A percentile compares a stretch with the other conserved stretches of the same genome.
Evolutionary conservation across 2,329 filamentous ascomycete species (phyloP).

Genomic region (Phialophora macrospora): DNA sequence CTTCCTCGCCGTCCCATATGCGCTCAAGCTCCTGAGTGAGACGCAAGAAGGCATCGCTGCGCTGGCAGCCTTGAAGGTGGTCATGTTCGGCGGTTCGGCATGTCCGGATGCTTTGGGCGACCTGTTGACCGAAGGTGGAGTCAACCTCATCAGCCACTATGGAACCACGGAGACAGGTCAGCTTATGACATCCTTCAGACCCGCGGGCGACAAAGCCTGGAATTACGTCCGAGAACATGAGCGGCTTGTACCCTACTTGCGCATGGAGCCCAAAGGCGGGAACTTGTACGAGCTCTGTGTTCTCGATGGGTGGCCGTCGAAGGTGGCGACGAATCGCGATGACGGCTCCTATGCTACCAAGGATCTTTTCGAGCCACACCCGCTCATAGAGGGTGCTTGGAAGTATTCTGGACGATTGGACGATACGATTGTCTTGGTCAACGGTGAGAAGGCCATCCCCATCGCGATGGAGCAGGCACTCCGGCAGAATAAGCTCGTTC

Average conservation of each 20-base stretch:
- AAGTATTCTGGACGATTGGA: slow-evolving; percentile 54
- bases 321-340: slow-evolving; percentile 50
- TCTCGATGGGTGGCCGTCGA: slow-evolving; percentile 47
- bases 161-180: slow-evolving; percentile 64
- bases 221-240: slow-evolving; percentile 60
- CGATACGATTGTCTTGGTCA: slow-evolving; percentile 55
- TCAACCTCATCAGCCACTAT: slow-evolving; percentile 63
- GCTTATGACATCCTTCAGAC: slow-evolving; percentile 65
- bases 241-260: slow-evolving; percentile 50
- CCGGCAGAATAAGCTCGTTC: slow-evolving; percentile 57
- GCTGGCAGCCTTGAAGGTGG: slow-evolving; percentile 56
- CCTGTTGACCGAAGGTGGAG: slow-evolving; percentile 56
- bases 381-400: slow-evolving; percentile 44
- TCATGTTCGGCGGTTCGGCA: slow-evolving; percentile 63
- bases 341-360: slow-evolving; percentile 58
- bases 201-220: slow-evolving; percentile 62
- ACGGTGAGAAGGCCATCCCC: slow-evolving; percentile 58
- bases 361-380: slow-evolving; percentile 53
- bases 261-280: slow-evolving; percentile 45
- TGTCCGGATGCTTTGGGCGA: slow-evolving; percentile 66
- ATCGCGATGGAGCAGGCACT: slow-evolving; percentile 60
- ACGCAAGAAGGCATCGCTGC: slow-evolving; percentile 58
- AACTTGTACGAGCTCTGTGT: slow-evolving; percentile 47
- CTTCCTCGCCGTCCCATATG: slow-evolving; percentile 59
- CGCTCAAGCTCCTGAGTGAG: slow-evolving; percentile 67